These are phyloP conservation scores for Aschersonia sp. DNA, from an alignment of 2,329 filamentous ascomycete species.

Conservation along the genomic window DNA sequence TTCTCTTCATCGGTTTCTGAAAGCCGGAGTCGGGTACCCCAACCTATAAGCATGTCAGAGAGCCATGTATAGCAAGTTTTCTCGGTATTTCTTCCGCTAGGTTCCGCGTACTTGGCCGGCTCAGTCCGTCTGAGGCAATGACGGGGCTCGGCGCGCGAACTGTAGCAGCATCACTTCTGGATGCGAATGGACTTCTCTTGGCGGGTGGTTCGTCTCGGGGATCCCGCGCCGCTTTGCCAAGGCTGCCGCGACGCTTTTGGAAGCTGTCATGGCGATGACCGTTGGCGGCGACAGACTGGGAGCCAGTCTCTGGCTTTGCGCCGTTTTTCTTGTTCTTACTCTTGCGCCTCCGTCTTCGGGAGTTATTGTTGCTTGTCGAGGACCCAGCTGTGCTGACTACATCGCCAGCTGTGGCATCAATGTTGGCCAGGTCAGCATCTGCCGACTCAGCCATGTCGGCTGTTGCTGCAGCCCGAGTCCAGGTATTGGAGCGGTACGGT, in stretches of 20 bases:
- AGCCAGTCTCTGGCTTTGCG: constrained; percentile 6
- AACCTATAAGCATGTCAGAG: constrained; percentile 21
- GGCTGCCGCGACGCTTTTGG: constrained; percentile 33
- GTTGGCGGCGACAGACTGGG: constrained; percentile 11
- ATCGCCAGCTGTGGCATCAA: constrained; percentile 16
- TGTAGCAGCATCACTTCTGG: constrained; percentile 6
- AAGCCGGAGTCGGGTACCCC: constrained; percentile 48
- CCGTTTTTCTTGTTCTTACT: constrained; percentile 13
- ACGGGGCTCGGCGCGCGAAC: constrained; percentile 32
- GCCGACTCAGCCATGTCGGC: constrained; percentile 15
- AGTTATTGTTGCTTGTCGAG: constrained; percentile 14
- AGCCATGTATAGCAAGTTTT: no score
- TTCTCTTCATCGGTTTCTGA: constrained; percentile 35
- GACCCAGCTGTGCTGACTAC: constrained; percentile 11
- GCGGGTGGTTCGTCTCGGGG: constrained; percentile 36
- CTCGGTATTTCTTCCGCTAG: background rate
- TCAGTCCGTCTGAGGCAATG: constrained; percentile 48
- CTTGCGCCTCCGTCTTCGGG: constrained; percentile 2
- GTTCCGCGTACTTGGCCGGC: constrained; percentile 33
- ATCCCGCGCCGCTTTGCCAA: constrained; percentile 48
- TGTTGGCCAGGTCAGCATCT: constrained; percentile 9
- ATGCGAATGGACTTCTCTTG: constrained; percentile 15
- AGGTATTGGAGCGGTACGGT: no score
- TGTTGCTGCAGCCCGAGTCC: background rate
- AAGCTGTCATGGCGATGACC: constrained; percentile 15